Conservation (phyloP, 805 yeast species). For the Candida yuanshanica region DNA sequence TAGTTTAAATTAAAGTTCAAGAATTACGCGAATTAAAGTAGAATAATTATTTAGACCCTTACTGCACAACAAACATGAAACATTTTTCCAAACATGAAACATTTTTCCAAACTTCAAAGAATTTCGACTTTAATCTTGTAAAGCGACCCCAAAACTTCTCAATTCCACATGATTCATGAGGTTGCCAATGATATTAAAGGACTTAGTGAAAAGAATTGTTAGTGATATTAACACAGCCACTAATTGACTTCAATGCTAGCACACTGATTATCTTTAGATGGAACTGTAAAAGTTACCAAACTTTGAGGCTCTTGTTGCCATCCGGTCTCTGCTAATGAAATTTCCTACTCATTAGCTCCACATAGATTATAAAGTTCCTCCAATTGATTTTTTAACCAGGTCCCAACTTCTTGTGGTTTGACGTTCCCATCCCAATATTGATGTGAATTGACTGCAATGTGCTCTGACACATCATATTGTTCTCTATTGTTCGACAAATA, state of each 20-base stretch:
- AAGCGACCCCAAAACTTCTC: constrained; percentile 13
- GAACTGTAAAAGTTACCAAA: constrained; percentile 44
- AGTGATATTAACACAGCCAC: constrained; percentile 47
- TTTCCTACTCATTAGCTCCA: constrained; percentile 35
- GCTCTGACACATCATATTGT: constrained; percentile 49
- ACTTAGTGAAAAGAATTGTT: constrained; percentile 61
- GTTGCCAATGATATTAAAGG: constrained; percentile 70
- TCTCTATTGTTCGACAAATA: constrained; percentile 40
- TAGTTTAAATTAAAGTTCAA: too few relatives aligned
- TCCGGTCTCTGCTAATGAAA: constrained; percentile 54
- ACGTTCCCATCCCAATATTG: constrained; percentile 56
- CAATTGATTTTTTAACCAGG: constrained; percentile 45
- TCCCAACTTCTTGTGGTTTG: constrained; percentile 45
- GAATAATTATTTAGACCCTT: too few relatives aligned
- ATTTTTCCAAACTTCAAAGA: too few relatives aligned
- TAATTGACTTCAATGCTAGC: constrained; percentile 50
- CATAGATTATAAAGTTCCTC: constrained; percentile 36
- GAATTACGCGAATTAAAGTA: too few relatives aligned
- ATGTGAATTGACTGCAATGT: constrained; percentile 57
- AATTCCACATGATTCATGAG: constrained; percentile 19
- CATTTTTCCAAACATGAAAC: too few relatives aligned
- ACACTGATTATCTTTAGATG: constrained; percentile 52
- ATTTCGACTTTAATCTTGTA: too few relatives aligned
- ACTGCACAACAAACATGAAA: too few relatives aligned
- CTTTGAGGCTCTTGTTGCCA: constrained; percentile 49